Evolutionary conservation across 139 green algal species (phyloP).

Genomic region (Chlorella sp.): DNA sequence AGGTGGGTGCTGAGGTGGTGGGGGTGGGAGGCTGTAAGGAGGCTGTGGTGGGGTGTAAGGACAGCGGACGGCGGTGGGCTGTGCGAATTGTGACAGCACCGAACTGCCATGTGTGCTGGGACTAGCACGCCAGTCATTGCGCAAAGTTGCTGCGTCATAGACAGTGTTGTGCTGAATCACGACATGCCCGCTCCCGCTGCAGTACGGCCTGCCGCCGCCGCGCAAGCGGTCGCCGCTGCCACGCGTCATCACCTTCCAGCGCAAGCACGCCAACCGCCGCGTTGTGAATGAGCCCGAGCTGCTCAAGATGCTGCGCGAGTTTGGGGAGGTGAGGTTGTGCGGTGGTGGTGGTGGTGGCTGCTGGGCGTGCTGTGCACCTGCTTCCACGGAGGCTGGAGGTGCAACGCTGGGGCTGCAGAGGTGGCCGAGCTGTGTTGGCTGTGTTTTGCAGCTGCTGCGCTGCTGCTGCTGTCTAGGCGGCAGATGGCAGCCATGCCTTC

Average conservation of each 20-base stretch:
- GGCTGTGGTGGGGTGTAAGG: background rate
- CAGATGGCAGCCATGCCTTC: background rate
- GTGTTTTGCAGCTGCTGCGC: background rate
- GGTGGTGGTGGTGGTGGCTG: background rate
- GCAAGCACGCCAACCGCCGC: conserved; percentile 84
- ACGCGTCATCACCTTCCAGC: conserved; percentile 82
- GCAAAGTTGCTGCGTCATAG: too few species aligned
- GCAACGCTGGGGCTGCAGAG: background rate
- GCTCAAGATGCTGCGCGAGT: conserved; percentile 69
- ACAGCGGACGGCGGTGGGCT: too few species aligned
- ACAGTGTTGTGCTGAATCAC: too few species aligned
- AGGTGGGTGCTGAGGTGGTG: background rate
- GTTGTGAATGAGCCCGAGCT: conserved; percentile 82
- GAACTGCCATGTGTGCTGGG: too few species aligned
- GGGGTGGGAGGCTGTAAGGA: background rate
- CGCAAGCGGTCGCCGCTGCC: conserved; percentile 39
- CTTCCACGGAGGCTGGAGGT: background rate
- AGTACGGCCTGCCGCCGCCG: conserved; percentile 45
- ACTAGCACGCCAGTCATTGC: too few species aligned
- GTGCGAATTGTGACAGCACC: too few species aligned
- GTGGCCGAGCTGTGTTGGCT: too few species aligned
- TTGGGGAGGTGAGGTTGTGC: conserved; percentile 57
- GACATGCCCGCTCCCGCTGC: background rate
- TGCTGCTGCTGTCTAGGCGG: background rate
- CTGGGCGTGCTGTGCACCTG: background rate